A percentile compares a stretch with the other conserved stretches of the same genome.
Evolutionary conservation across 2,329 filamentous ascomycete species (phyloP).

Genomic region (Cucurbitaria berberidis): DNA sequence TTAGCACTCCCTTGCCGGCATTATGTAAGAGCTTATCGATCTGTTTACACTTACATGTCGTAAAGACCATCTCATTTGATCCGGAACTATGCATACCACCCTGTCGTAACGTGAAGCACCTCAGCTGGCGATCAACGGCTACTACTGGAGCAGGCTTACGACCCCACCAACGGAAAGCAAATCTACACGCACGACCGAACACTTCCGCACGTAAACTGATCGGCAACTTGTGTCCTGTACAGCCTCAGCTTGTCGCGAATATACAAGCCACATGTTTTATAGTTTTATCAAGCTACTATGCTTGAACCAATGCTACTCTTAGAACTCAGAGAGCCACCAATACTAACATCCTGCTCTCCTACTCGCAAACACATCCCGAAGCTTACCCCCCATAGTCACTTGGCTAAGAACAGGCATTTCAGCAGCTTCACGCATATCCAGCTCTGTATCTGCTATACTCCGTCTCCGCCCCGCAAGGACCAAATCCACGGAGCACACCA

Average conservation of each 20-base stretch:
- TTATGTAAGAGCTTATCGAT: neutral
- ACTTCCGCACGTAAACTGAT: neutral
- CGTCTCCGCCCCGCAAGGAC: neutral
- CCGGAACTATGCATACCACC: neutral
- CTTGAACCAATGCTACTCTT: neutral
- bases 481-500: neutral
- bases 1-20: neutral
- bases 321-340: neutral
- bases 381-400: neutral
- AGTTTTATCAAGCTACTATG: neutral
- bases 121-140: neutral
- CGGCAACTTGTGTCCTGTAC: neutral
- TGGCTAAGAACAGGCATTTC: neutral
- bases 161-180: neutral
- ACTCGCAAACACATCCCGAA: neutral
- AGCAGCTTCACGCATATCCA: neutral
- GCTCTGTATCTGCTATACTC: neutral
- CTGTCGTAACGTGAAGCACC: neutral
- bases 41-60: neutral
- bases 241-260: neutral
- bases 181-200: neutral
- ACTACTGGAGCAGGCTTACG: neutral
- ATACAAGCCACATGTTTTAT: too few relatives aligned
- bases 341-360: neutral
- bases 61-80: neutral